Percentiles rank a stretch among this genome's conserved stretches.
Conservation (phyloP, 768 basidiomycete species). For the Suillus luteus region DNA sequence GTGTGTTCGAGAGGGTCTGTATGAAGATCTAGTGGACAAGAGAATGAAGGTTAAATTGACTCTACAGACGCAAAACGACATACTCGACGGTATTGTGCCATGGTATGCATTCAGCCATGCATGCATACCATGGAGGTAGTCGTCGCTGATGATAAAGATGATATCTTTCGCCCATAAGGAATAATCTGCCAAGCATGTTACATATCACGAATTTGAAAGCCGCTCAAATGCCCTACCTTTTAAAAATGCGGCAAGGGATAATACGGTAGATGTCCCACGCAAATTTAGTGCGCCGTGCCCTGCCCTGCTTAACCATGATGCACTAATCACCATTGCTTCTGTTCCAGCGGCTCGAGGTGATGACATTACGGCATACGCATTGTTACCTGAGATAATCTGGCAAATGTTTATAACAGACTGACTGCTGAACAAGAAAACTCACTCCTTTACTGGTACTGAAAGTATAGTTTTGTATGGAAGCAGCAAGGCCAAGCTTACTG, state of each 20-base stretch:
- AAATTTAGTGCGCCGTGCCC: conserved; percentile 68
- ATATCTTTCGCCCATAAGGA: conserved; percentile 96
- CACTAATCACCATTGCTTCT: conserved; percentile 90
- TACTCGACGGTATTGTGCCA: conserved; percentile 65
- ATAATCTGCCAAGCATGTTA: conserved; percentile 52
- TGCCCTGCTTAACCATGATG: conserved; percentile 80
- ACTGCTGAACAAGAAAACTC: not conserved
- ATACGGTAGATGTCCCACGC: conserved; percentile 82
- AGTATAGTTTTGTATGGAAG: conserved; percentile 69
- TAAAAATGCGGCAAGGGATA: conserved; percentile 82
- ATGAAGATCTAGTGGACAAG: conserved; percentile 53
- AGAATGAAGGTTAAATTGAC: not conserved
- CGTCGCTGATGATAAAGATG: conserved; percentile 86
- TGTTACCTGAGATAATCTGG: conserved; percentile 64
- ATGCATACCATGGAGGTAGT: conserved; percentile 87
- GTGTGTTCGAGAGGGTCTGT: conserved; percentile 61
- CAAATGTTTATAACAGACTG: conserved; percentile 8
- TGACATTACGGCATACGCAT: conserved; percentile 79
- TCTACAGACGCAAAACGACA: conserved; percentile 14
- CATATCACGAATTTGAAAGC: conserved; percentile 5
- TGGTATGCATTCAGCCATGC: conserved; percentile 91
- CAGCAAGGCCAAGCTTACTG: conserved; percentile 67
- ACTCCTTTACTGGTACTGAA: conserved; percentile 58
- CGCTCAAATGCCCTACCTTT: conserved; percentile 57
- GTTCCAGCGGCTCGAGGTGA: conserved; percentile 92